phyloP scores from a whole-genome alignment of 768 basidiomycete species.

The Trametes cubensis region DNA sequence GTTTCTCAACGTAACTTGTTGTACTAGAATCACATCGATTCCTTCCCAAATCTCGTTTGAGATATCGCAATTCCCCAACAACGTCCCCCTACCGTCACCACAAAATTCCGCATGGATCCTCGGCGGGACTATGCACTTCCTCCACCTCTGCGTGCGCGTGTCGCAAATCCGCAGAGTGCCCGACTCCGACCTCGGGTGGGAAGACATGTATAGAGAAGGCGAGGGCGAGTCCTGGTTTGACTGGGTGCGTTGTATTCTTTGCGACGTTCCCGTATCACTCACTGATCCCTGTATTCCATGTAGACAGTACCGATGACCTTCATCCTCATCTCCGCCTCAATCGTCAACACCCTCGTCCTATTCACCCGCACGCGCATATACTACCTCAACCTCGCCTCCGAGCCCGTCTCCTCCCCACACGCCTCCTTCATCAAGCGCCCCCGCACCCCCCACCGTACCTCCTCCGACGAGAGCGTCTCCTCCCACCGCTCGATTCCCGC shows the following conservation, averaged over 20 bases:
- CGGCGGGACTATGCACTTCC: constrained; percentile 64
- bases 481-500: constrained; percentile 38
- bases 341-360: constrained; percentile 65
- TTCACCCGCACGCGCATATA: constrained; percentile 73
- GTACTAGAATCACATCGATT: constrained; percentile 56
- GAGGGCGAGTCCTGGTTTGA: constrained; percentile 72
- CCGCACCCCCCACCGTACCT: constrained; percentile 19
- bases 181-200: constrained; percentile 76
- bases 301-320: constrained; percentile 70
- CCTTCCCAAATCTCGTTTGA: constrained; percentile 78
- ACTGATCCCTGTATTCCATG: not conserved
- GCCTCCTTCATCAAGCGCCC: constrained; percentile 62
- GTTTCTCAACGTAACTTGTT: not conserved
- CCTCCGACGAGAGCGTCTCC: constrained; percentile 42
- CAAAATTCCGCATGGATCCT: constrained; percentile 67
- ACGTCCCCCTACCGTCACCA: constrained; percentile 71
- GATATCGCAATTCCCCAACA: constrained; percentile 80
- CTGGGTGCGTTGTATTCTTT: constrained; percentile 59
- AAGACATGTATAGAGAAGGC: constrained; percentile 72
- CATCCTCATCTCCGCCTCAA: constrained; percentile 54
- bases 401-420: constrained; percentile 71
- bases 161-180: constrained; percentile 56
- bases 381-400: constrained; percentile 61
- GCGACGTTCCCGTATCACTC: constrained; percentile 7
- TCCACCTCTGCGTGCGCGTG: constrained; percentile 69